Evolutionary conservation across 805 yeast genomes (phyloP), one percentile per base, ranked within the genome.

Genomic region (Candida takata): DNA sequence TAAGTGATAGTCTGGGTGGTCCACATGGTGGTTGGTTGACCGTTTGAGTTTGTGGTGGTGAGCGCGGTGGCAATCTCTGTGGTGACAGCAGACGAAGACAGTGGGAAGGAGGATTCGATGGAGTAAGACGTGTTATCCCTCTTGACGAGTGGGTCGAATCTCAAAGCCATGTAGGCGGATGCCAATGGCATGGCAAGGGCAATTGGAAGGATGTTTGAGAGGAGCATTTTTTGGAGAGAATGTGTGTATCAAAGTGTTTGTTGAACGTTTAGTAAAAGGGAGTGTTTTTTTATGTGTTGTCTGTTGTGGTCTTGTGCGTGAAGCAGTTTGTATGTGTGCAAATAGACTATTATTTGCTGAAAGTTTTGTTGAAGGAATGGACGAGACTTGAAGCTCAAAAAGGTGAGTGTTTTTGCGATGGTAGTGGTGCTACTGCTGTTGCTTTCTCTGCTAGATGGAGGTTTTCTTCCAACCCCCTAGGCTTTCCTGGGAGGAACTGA

Each of bases 21-120:
- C 42, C 67, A 69, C 11, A 62, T 45, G 25, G 70, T 63, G 42
- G 72, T 70, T 31, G 75, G 73, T 18, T 43, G 48, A 19, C 54
- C 55, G 21, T 40, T 16, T 3, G 47, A 41, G 24, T 45, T 51
- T 6, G 41, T 40, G 11, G 57, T 52, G 34, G 49, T 43, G 23
- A 52, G 37, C 13, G 24, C 34, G 7, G 54, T 41, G 11, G 41
- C 47, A 20, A 50, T 33, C 14, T 33, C 48, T 5, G 55, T 46
- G 15, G 47, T 40, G n/a, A 45, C 28, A 8, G 44, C 40, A 12
- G 42, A 31, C 14, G 42, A 23, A 10, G 42, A 29, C 13, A 40
- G 33, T 15, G 40, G 31, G 21, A 35, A 12, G 14, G 36, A 17
- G 7, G 41, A 9, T 5, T 34, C 15, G 6, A 35, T 15, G 16